These are phyloP conservation scores for Pyrus hybrid DNA, from an alignment of 331 rosid genomes.

Conservation along the genomic window DNA sequence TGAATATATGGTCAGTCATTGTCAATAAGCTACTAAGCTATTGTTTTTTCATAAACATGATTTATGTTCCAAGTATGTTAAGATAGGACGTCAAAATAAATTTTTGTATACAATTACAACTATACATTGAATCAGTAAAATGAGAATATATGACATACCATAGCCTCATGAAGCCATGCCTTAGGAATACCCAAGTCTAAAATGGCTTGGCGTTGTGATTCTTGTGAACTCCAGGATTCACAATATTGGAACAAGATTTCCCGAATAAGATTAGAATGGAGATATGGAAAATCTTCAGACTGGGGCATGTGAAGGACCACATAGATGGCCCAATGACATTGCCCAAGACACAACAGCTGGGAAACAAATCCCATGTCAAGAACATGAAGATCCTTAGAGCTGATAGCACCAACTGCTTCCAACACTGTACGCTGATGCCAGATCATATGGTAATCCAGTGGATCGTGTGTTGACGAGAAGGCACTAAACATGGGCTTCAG, in stretches of 20 bases:
- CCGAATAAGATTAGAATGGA: constrained; percentile 72
- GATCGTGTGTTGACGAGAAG: constrained; percentile 82
- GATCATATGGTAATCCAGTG: constrained; percentile 93
- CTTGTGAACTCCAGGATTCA: constrained; percentile 89
- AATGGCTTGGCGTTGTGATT: constrained; percentile 63
- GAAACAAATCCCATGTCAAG: constrained; percentile 85
- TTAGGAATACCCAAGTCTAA: constrained; percentile 80
- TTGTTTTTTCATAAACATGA: background rate
- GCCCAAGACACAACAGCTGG: constrained; percentile 72
- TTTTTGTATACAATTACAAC: background rate
- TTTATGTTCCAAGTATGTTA: background rate
- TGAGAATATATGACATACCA: constrained; percentile 43
- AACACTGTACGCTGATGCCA: constrained; percentile 89
- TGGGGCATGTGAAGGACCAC: constrained; percentile 85
- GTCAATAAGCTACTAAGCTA: background rate
- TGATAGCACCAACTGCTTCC: constrained; percentile 89
- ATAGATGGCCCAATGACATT: constrained; percentile 95
- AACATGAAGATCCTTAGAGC: constrained; percentile 75
- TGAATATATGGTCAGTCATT: background rate
- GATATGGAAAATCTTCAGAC: constrained; percentile 71
- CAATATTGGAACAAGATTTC: constrained; percentile 95
- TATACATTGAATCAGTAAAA: background rate
- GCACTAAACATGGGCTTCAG: constrained; percentile 84
- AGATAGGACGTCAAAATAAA: background rate
- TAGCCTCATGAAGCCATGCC: constrained; percentile 92